Base-by-base conservation (phyloP, 2,329 filamentous ascomycete genomes). In the Thelonectria blattea region DNA sequence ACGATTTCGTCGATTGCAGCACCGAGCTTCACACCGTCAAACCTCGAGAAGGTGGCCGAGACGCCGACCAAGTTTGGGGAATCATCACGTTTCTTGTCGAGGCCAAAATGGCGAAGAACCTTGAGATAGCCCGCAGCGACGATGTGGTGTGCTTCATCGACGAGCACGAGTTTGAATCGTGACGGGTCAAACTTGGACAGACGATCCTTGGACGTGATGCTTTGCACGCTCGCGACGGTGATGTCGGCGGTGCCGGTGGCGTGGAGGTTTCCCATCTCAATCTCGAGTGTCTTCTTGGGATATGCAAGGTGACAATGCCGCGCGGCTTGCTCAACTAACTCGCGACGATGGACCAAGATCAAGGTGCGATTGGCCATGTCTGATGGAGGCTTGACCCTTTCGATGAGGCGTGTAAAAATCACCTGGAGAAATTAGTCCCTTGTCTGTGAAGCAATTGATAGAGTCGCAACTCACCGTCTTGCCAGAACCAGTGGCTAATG, bases 61-160 rank as follows among this genome's bases (percentile, higher is more conserved):
- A 99, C 93, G 5, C 95, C 95, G 12, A 99, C 89, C 14, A 99
- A 80, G 17, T 87, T 85, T 0, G 91, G 89, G 1, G 73, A 75
- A 48, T 73, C 76, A 7, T 56, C 42, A 58, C 67, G 75, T 64
- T 78, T 80, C 51, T 78, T 69, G 56, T 86, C 76, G 17, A 96
- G 83, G 0, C 88, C 86, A 73, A 99, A 96, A 74, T 98, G 87
- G n/a, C 84, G 80, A 49, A 99, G 80, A 0, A 88, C 84, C 43
- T 85, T 83, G 63, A 96, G 81, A 71, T 98, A 98, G 8, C 88
- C 87, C 2, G 86, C 83, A 1, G 95, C 91, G 46, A 97, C 93
- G 54, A 98, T 96, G 75, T 99, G 95, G 74, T 99, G 95, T 5
- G 94, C 95, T 77, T 99, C 95, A 66, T 99, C 95, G 4, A 99